phyloP scores from a whole-genome alignment of 345 rosid species.

The Reutealis trisperma region DNA sequence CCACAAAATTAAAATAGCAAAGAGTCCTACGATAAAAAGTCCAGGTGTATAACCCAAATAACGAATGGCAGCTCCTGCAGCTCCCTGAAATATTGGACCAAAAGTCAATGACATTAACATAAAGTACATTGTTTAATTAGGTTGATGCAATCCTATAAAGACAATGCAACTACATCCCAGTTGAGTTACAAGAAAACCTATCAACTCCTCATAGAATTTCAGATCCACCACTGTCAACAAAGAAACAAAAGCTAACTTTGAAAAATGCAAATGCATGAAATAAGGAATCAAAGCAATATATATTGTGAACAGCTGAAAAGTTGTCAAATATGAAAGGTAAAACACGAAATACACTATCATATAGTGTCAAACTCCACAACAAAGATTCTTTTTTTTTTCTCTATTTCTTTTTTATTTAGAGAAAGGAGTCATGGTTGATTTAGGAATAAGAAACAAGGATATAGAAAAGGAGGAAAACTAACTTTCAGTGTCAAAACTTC shows the following conservation, averaged over 20 bases:
- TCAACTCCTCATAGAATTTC: neutral
- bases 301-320: neutral
- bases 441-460: neutral
- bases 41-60: slow-evolving; percentile 96
- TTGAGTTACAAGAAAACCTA: neutral
- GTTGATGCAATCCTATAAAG: neutral
- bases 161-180: neutral
- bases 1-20: slow-evolving; percentile 86
- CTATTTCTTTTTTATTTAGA: neutral
- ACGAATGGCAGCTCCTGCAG: slow-evolving; percentile 80
- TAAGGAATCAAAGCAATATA: neutral
- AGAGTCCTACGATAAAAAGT: slow-evolving; percentile 82
- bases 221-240: slow-evolving; percentile 1
- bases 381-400: neutral
- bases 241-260: neutral
- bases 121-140: neutral
- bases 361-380: neutral
- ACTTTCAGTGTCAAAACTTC: neutral
- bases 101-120: neutral
- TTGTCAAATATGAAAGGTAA: neutral
- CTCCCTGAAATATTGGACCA: slow-evolving; percentile 60
- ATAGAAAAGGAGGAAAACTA: neutral
- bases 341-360: neutral
- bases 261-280: neutral
- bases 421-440: neutral